Evolutionary conservation across 495 filamentous ascomycete species (phyloP).

Genomic region (Talaromyces nanjingensis): DNA sequence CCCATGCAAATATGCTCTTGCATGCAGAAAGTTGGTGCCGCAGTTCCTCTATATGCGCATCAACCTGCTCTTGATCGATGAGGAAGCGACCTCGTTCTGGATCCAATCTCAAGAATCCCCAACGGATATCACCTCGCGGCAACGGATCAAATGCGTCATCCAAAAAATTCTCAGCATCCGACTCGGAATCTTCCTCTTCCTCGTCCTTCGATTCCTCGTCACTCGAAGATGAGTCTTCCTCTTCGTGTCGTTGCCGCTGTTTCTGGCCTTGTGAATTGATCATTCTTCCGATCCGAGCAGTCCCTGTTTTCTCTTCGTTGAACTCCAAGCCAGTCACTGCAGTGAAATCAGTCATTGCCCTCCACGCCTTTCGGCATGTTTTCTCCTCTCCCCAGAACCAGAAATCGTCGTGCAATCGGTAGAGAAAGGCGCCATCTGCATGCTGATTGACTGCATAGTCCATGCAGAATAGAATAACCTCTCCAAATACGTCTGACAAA

Average conservation of each 20-base stretch:
- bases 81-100: conserved; percentile 46
- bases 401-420: conserved; percentile 61
- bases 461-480: conserved; percentile 57
- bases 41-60: conserved; percentile 55
- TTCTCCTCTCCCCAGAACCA: conserved; percentile 60
- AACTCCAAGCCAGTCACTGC: conserved; percentile 49
- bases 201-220: background rate
- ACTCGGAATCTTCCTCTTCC: conserved; percentile 7
- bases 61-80: conserved; percentile 56
- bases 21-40: conserved; percentile 49
- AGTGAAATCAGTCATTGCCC: conserved; percentile 46
- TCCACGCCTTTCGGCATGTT: conserved; percentile 52
- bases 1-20: conserved; percentile 54
- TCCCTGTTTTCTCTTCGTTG: conserved; percentile 54
- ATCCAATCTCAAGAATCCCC: conserved; percentile 59
- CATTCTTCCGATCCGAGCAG: conserved; percentile 30
- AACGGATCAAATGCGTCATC: conserved; percentile 12
- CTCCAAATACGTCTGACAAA: conserved; percentile 52
- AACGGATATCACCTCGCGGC: conserved; percentile 55
- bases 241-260: background rate
- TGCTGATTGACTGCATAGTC: conserved; percentile 59
- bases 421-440: conserved; percentile 45
- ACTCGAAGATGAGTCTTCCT: background rate
- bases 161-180: background rate
- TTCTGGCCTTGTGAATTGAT: background rate